These are phyloP conservation scores for Antarctomyces pellizariae DNA, from an alignment of 495 filamentous ascomycete genomes.

Conservation along the genomic window DNA sequence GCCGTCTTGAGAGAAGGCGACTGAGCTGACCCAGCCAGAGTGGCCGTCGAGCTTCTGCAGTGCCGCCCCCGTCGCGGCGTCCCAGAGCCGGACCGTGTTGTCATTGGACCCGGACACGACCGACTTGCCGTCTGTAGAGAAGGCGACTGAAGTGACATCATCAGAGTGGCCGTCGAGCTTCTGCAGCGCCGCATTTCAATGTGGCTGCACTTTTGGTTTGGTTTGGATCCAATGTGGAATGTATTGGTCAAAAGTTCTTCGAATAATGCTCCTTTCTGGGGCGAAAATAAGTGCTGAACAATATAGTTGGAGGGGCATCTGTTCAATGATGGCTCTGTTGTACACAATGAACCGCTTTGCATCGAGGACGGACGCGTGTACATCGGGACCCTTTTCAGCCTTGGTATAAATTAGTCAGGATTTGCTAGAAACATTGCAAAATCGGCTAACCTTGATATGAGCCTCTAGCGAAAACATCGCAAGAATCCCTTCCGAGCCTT, in stretches of 20 bases:
- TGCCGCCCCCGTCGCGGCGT: constrained; percentile 20
- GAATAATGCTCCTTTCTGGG: constrained; percentile 3
- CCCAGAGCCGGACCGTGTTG: constrained; percentile 8
- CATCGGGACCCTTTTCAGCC: constrained; percentile 2
- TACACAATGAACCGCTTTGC: too few relatives aligned
- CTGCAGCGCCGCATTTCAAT: constrained; percentile 3
- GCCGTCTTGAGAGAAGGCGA: constrained; percentile 10
- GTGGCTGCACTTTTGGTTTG: constrained; percentile 3
- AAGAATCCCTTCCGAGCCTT: constrained; percentile 5
- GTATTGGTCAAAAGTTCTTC: constrained; percentile 1
- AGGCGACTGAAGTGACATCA: constrained; percentile 12
- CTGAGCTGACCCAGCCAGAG: neutral
- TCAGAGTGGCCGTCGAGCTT: constrained; percentile 7
- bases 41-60: constrained; percentile 5
- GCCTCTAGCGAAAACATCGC: constrained; percentile 4
- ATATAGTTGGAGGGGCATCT: constrained; percentile 3
- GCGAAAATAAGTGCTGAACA: constrained; percentile 3
- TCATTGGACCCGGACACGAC: constrained; percentile 7
- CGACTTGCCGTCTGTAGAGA: constrained; percentile 16
- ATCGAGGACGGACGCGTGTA: too few relatives aligned
- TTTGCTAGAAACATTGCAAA: constrained; percentile 1
- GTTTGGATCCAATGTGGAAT: constrained; percentile 4
- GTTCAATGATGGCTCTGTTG: constrained; percentile 2
- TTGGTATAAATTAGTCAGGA: constrained; percentile 3
- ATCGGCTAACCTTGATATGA: constrained; percentile 4